phyloP scores from a whole-genome alignment of 148 eudicot species.

The Simmondsia chinensis region DNA sequence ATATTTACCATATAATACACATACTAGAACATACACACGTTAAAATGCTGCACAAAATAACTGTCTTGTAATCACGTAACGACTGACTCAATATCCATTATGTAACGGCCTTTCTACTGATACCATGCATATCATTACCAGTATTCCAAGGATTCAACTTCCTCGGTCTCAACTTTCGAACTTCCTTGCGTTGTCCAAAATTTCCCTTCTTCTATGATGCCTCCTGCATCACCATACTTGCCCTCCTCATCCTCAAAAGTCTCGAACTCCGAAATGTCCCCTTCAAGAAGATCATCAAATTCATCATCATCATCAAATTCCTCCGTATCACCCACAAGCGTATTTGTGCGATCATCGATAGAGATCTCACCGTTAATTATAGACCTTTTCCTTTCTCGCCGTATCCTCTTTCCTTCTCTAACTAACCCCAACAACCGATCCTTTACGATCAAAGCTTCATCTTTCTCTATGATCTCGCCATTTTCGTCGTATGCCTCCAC shows the following conservation, averaged over 20 bases:
- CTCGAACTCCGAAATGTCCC: conserved; percentile 32
- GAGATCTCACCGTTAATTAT: conserved; percentile 1
- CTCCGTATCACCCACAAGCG: conserved; percentile 17
- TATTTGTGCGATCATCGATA: conserved; percentile 3
- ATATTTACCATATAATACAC: too few relatives aligned
- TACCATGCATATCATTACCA: too few relatives aligned
- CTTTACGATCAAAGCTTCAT: conserved; percentile 36
- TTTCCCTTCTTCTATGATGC: conserved; percentile 13
- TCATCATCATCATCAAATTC: conserved; percentile 18
- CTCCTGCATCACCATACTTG: conserved; percentile 13
- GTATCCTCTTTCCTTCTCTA: conserved; percentile 59
- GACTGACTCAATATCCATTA: too few relatives aligned
- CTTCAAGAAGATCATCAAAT: conserved; percentile 44
- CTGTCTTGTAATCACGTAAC: too few relatives aligned
- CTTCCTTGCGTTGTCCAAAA: too few relatives aligned
- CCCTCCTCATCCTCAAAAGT: conserved; percentile 20
- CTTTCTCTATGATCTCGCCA: conserved; percentile 48
- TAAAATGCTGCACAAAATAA: too few relatives aligned
- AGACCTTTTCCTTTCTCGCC: conserved; percentile 42
- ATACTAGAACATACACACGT: too few relatives aligned
- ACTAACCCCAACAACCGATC: conserved; percentile 56
- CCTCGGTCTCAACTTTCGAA: too few relatives aligned
- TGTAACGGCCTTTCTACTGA: too few relatives aligned
- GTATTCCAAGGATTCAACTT: too few relatives aligned
- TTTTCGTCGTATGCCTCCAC: conserved; percentile 76